These are phyloP conservation scores for Pseudogymnoascus sp. DNA, from an alignment of 2,329 filamentous ascomycete species.

Conservation along the genomic window DNA sequence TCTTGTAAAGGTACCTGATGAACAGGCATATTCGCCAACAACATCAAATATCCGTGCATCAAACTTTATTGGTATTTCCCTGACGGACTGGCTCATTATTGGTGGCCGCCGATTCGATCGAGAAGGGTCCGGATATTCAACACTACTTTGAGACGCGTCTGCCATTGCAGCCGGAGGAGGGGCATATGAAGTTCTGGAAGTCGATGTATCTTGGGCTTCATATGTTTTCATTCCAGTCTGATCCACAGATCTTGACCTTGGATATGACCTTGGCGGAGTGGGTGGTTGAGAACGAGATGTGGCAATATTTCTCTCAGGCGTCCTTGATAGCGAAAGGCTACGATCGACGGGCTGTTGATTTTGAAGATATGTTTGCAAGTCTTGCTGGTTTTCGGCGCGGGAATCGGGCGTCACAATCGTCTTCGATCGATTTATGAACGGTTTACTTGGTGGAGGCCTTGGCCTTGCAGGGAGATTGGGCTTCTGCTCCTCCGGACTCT, in stretches of 20 bases:
- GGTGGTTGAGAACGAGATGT: conserved; percentile 40
- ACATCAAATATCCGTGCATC: conserved; percentile 78
- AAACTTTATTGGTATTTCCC: conserved; percentile 73
- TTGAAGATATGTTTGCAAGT: background rate
- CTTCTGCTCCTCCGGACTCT: conserved; percentile 1
- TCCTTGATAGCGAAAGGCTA: conserved; percentile 18
- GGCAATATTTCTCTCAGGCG: conserved; percentile 40
- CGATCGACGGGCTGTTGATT: conserved; percentile 8
- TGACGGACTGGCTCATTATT: conserved; percentile 31
- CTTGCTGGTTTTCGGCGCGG: background rate
- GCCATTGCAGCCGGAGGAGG: background rate
- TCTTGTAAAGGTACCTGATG: conserved; percentile 76
- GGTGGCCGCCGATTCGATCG: conserved; percentile 80
- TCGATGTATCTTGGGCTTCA: background rate
- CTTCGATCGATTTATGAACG: background rate
- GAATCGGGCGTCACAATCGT: background rate
- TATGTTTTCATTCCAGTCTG: conserved; percentile 21
- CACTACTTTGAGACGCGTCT: background rate
- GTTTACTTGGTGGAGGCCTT: background rate
- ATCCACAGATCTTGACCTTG: conserved; percentile 45
- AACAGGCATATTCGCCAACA: conserved; percentile 80
- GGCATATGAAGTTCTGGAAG: background rate
- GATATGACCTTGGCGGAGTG: conserved; percentile 37
- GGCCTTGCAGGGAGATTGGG: background rate
- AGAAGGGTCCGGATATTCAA: conserved; percentile 74